These are phyloP conservation scores for Monosporozyma unispora DNA, from an alignment of 805 yeast species.

Conservation along the genomic window DNA sequence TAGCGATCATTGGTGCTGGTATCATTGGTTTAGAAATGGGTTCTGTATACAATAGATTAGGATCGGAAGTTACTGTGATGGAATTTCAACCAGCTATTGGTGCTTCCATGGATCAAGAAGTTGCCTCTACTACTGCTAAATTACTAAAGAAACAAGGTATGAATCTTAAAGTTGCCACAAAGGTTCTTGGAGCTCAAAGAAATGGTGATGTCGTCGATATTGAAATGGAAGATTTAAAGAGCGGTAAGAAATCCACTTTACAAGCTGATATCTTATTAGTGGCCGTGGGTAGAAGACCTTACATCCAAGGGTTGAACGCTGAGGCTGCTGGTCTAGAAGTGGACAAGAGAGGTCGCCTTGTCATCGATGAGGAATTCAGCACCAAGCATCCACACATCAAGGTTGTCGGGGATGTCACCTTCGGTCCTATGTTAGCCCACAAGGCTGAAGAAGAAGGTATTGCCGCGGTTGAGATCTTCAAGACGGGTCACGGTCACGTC, in stretches of 20 bases:
- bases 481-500: conserved; percentile 93
- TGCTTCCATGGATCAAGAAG: conserved; percentile 97
- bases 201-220: conserved; percentile 82
- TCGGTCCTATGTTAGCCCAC: conserved; percentile 99
- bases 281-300: conserved; percentile 99
- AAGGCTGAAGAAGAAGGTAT: conserved; percentile 99
- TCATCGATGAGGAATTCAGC: conserved; percentile 88
- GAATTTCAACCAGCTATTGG: conserved; percentile 90
- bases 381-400: conserved; percentile 89
- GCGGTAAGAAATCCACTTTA: conserved; percentile 66
- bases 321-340: conserved; percentile 84
- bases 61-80: conserved; percentile 87
- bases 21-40: conserved; percentile 99
- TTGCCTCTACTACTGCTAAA: conserved; percentile 82
- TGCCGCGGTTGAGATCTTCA: conserved; percentile 94
- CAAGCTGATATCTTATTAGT: conserved; percentile 92
- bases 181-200: conserved; percentile 79
- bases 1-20: conserved; percentile 97
- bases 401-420: conserved; percentile 96
- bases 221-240: conserved; percentile 82
- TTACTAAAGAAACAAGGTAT: conserved; percentile 90
- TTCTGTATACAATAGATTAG: conserved; percentile 91
- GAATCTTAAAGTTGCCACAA: conserved; percentile 85
- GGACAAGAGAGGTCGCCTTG: conserved; percentile 87
- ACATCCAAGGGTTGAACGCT: conserved; percentile 78